Conservation (phyloP, 345 rosid species). For the Tarenaya hassleriana region DNA sequence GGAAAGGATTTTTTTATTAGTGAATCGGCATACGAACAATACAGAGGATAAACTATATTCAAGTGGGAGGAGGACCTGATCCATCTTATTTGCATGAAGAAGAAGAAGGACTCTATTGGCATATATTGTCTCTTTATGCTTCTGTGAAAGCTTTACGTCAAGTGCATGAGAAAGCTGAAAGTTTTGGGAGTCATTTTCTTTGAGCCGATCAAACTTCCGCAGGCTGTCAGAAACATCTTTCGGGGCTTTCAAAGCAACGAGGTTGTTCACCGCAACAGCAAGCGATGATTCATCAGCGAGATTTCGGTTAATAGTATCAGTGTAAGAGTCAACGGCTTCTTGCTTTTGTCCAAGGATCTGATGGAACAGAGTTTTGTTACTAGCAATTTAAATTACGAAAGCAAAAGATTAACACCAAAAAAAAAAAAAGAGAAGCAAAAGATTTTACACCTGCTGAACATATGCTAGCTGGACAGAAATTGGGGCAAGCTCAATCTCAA, state of each 20-base stretch:
- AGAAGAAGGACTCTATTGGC: constrained; percentile 76
- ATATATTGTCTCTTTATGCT: constrained; percentile 73
- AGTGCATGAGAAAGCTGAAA: constrained; percentile 63
- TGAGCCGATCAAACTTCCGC: constrained; percentile 76
- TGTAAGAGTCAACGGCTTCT: constrained; percentile 60
- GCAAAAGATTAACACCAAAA: not conserved
- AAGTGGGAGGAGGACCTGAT: constrained; percentile 55
- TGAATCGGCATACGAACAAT: constrained; percentile 7
- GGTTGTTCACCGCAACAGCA: constrained; percentile 87
- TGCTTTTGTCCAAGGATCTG: constrained; percentile 63
- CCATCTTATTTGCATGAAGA: constrained; percentile 91
- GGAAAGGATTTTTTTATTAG: not conserved
- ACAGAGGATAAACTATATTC: constrained; percentile 8
- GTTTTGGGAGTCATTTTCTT: constrained; percentile 50
- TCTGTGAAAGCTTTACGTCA: constrained; percentile 69
- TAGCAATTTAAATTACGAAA: not conserved
- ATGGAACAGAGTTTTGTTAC: constrained; percentile 28
- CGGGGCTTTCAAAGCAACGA: constrained; percentile 67
- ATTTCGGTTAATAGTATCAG: constrained; percentile 55
- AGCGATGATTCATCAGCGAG: constrained; percentile 74
- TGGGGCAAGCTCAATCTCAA: constrained; percentile 87
- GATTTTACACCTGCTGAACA: constrained; percentile 64
- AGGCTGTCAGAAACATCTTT: constrained; percentile 76
- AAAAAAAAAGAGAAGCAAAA: constrained; percentile 6
- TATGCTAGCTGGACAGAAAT: constrained; percentile 81